Conservation (phyloP, 2,329 filamentous ascomycete genomes). For the Aureobasidium subglaciale region DNA sequence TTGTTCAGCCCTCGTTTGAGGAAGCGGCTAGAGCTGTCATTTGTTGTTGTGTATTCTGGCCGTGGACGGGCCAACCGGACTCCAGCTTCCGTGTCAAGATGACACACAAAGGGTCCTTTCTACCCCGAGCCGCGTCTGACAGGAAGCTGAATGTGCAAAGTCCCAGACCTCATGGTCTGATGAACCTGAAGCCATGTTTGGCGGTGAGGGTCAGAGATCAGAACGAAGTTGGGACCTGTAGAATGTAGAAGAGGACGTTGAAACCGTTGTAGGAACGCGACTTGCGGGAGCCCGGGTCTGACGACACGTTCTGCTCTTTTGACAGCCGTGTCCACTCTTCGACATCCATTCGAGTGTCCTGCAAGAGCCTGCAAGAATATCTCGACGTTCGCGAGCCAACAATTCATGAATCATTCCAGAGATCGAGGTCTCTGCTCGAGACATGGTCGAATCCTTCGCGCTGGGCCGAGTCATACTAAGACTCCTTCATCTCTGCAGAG, state of each 20-base stretch:
- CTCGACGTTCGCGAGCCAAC: too few relatives aligned
- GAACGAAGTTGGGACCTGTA: too few relatives aligned
- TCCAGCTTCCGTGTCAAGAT: neutral
- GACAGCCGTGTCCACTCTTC: neutral
- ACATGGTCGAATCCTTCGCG: neutral
- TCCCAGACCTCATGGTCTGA: neutral
- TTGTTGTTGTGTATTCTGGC: slow-evolving; percentile 5
- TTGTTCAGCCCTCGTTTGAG: neutral
- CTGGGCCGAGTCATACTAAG: neutral
- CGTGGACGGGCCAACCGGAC: slow-evolving; percentile 7
- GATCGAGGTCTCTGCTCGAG: neutral
- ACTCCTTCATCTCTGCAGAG: slow-evolving; percentile 3
- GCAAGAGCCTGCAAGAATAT: neutral
- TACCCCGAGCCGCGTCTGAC: neutral
- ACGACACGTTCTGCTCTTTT: neutral
- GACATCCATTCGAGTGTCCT: neutral
- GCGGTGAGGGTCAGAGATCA: neutral
- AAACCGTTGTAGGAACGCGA: neutral
- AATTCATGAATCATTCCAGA: too few relatives aligned
- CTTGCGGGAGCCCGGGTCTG: neutral
- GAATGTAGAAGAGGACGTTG: neutral
- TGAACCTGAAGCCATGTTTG: too few relatives aligned
- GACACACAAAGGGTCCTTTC: neutral
- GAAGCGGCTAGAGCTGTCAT: slow-evolving; percentile 7
- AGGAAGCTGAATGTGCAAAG: neutral